Base-by-base conservation (phyloP, 2,329 filamentous ascomycete genomes). In the Colletotrichum abscissum region DNA sequence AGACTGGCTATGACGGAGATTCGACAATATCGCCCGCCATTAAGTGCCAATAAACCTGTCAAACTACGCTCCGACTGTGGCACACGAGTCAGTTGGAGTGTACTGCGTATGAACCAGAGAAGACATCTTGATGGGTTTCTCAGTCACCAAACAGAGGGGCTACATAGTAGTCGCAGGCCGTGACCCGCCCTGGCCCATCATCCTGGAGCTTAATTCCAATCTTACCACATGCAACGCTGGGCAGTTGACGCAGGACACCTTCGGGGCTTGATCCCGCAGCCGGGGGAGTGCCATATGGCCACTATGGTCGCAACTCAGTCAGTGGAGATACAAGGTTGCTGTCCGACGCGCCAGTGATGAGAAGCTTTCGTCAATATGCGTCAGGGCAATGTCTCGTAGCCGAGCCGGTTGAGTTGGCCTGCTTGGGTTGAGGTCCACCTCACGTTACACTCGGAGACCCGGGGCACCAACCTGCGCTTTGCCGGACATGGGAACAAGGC, bases 401-500 rank as follows among this genome's bases (percentile, higher is more conserved):
- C 52, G 66, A 54, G 26, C 30, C 72, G 72, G 68, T 67, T 66
- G 52, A 57, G 14, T 59, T 62, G 28, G 22, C 72, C 67, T 22
- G 62, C 68, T 67, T 66, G 49, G 68, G 62, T 63, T 46, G 63
- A 52, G 46, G 58, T 49, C 68, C 72, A 74, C 68, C 72, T 67
- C 56, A 67, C 38, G 72, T 74, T 72, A 63, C 68, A 74, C 38
- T 72, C 68, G 72, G 72, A 67, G 72, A 16, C 67, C 67, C 60
- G 70, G 70, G 67, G 56, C 67, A 65, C 16, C 49, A 56, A 24
- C 59, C 30, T 57, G 55, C 28, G 35, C 60, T 65, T 56, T 73
- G 60, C 70, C 70, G 67, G 66, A 70, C 60, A 42, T 62, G 70
- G 70, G 54, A 60, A 58, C 26, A 49, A 24, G 33, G 14, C 57